Percentiles rank a stretch among this genome's conserved stretches.
phyloP scores from a whole-genome alignment of 2,329 filamentous ascomycete species.

The Cercospora brassicicola region DNA sequence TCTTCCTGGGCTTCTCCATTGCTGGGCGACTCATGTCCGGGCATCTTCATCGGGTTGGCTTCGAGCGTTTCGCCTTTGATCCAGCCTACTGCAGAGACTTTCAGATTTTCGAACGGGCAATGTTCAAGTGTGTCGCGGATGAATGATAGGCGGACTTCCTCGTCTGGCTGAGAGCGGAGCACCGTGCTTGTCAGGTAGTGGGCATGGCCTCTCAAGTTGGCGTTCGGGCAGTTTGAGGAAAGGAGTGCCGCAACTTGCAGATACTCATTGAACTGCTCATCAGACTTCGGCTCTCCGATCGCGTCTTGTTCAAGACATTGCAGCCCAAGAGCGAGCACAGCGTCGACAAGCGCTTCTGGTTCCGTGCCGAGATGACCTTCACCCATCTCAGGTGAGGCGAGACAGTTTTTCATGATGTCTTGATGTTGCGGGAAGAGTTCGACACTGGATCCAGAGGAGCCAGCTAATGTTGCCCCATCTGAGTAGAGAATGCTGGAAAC shows the following conservation, averaged over 20 bases:
- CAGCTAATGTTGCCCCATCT: slow-evolving; percentile 34
- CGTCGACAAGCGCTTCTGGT: slow-evolving; percentile 56
- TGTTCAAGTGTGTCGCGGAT: slow-evolving; percentile 58
- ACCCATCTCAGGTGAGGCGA: slow-evolving; percentile 42
- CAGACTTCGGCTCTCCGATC: slow-evolving; percentile 49
- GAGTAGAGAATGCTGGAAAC: slow-evolving; percentile 53
- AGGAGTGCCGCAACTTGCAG: slow-evolving; percentile 52
- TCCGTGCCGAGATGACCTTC: slow-evolving; percentile 46
- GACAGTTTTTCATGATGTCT: slow-evolving; percentile 53
- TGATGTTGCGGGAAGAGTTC: slow-evolving; percentile 57
- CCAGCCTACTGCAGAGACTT: slow-evolving; percentile 60
- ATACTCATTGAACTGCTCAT: slow-evolving; percentile 56
- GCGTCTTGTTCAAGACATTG: slow-evolving; percentile 50
- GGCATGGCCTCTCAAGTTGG: slow-evolving; percentile 50
- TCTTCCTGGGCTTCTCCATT: not conserved
- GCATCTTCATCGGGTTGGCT: slow-evolving; percentile 39
- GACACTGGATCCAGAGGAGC: slow-evolving; percentile 34
- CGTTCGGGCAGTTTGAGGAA: slow-evolving; percentile 51
- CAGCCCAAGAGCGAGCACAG: slow-evolving; percentile 54
- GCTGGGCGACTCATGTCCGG: slow-evolving; percentile 20
- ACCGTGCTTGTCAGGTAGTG: slow-evolving; percentile 52
- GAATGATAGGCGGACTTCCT: slow-evolving; percentile 53
- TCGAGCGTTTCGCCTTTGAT: slow-evolving; percentile 60
- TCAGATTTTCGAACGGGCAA: slow-evolving; percentile 55
- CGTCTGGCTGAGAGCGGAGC: slow-evolving; percentile 56